Base-by-base conservation (phyloP, 331 rosid species). In the Spiraea crenata region DNA sequence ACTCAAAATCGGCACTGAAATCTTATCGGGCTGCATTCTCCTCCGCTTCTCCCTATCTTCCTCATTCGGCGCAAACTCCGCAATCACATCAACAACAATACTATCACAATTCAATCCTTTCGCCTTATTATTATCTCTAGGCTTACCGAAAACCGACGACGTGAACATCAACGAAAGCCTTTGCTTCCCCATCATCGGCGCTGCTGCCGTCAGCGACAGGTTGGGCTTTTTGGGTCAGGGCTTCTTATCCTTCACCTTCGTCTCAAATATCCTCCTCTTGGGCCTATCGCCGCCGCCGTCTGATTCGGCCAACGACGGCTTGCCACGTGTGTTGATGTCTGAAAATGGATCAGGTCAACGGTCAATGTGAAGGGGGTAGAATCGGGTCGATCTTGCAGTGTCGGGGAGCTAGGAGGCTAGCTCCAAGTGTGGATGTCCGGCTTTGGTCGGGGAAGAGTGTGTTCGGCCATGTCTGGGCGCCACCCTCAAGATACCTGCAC, bases 151-250 rank as follows among this genome's bases (percentile, higher is more conserved):
- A 61, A 79, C 81, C 9, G 92, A 83, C 0, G 92, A 89, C 39
- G 99, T 93, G 60, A 89, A 91, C 96, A 93, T 91, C n/a, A 97
- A 93, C 13, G 97, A 91, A 39, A 93, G 74, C 62, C 89, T 86
- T 69, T 87, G 91, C 59, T 82, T 77, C 19, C 97, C 99, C 85
- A 89, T 91, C 90, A 88, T 86, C 37, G 93, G 88, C 0, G 97
- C 97, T 15, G 99, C 99, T 2, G 99, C 97, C 5, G 95, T 80
- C 0, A 93, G 87, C 17, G 96, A 81, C 14, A 96, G 58, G 65
- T 89, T 80, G 9, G 88, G 68, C 11, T 83, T 88, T 62, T 82
- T 93, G 2, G 74, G 83, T 39, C 73, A 82, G 1, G 89, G 55
- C 13, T 88, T 92, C 25, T 61, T 61, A 9, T 59, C 62, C 50